Evolutionary conservation across 345 rosid species (phyloP).

Genomic region (Euclidium syriacum): DNA sequence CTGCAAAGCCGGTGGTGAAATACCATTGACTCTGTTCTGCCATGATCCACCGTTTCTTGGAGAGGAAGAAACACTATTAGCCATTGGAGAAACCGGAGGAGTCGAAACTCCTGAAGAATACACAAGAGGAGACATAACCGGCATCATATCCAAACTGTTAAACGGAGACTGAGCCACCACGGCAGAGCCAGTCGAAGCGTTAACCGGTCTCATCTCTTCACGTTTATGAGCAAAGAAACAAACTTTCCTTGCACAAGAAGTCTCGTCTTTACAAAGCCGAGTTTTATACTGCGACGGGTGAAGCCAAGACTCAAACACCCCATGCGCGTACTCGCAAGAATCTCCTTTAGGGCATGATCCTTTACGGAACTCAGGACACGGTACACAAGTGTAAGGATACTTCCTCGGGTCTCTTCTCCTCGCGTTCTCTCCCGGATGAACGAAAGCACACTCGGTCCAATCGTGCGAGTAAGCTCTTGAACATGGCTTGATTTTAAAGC

Average conservation of each 20-base stretch:
- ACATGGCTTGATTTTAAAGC: conserved; percentile 95
- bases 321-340: conserved; percentile 95
- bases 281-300: conserved; percentile 98
- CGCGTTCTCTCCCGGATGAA: conserved; percentile 96
- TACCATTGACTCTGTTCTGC: conserved; percentile 67
- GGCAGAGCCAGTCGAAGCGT: conserved; percentile 92
- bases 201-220: conserved; percentile 86
- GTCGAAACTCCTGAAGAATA: conserved; percentile 57
- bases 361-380: conserved; percentile 96
- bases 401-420: conserved; percentile 95
- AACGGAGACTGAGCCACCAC: conserved; percentile 36
- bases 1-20: conserved; percentile 52
- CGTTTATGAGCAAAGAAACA: conserved; percentile 96
- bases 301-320: conserved; percentile 96
- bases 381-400: conserved; percentile 91
- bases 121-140: conserved; percentile 48
- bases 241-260: conserved; percentile 78
- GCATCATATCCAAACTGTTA: conserved; percentile 49
- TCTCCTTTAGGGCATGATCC: conserved; percentile 88
- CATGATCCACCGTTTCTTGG: conserved; percentile 38
- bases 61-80: conserved; percentile 15
- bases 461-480: conserved; percentile 97
- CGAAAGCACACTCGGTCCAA: conserved; percentile 98
- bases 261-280: conserved; percentile 94
- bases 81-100: conserved; percentile 48